Conservation (phyloP, 2,329 filamentous ascomycete genomes). For the Immersiporthe knoxdaviesiana region DNA sequence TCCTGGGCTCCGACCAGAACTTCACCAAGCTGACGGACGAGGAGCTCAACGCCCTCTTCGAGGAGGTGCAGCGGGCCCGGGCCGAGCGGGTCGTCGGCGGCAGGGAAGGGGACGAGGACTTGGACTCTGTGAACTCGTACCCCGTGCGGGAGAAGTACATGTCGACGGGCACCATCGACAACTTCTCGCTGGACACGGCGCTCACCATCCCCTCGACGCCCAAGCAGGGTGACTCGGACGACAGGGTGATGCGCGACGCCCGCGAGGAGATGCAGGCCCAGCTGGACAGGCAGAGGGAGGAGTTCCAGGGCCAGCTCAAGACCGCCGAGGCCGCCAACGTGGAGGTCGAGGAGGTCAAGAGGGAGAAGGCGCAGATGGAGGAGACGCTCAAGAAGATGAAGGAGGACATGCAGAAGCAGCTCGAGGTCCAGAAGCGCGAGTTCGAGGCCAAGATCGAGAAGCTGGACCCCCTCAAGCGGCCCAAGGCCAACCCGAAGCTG, state of each 20-base stretch:
- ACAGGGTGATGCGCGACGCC: constrained; percentile 72
- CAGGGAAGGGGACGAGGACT: constrained; percentile 84
- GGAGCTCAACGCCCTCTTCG: constrained; percentile 89
- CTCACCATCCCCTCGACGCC: constrained; percentile 95
- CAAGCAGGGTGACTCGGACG: constrained; percentile 74
- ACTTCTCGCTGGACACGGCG: constrained; percentile 91
- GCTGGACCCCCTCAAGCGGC: constrained; percentile 66
- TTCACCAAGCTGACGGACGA: constrained; percentile 90
- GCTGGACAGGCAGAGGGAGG: constrained; percentile 81
- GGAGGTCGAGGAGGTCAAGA: constrained; percentile 81
- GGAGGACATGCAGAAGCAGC: constrained; percentile 84
- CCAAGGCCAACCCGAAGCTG: constrained; percentile 64
- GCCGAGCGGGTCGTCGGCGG: constrained; percentile 70
- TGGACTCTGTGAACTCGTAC: constrained; percentile 86
- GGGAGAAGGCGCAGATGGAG: constrained; percentile 85
- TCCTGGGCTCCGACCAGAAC: constrained; percentile 88
- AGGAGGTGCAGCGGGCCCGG: constrained; percentile 87
- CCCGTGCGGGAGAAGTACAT: constrained; percentile 92
- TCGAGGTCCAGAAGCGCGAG: constrained; percentile 79
- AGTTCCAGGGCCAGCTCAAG: constrained; percentile 78
- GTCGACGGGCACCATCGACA: constrained; percentile 92
- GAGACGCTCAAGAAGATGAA: constrained; percentile 77
- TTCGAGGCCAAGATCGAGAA: constrained; percentile 85
- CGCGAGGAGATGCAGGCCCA: constrained; percentile 83
- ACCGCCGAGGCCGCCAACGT: constrained; percentile 73